Evolutionary conservation across 306 rosid species (phyloP).

Genomic region (Glycine tomentella): DNA sequence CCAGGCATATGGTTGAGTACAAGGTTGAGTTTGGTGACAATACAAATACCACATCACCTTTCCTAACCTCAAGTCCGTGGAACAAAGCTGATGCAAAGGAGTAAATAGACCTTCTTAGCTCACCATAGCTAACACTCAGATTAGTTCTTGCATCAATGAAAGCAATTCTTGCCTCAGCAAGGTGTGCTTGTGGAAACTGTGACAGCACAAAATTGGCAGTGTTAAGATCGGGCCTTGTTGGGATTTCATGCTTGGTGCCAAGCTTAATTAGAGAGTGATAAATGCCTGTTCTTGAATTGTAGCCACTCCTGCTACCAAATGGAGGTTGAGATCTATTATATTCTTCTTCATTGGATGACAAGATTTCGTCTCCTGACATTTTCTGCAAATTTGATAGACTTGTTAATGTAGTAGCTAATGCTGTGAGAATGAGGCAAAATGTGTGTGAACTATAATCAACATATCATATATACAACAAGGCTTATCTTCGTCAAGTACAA

Average conservation of each 20-base stretch:
- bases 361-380: slow-evolving; percentile 60
- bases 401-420: slow-evolving; percentile 5
- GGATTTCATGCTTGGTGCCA: slow-evolving; percentile 50
- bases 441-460: slow-evolving; percentile 26
- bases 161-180: slow-evolving; percentile 67
- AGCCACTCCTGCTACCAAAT: slow-evolving; percentile 53
- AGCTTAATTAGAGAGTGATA: slow-evolving; percentile 62
- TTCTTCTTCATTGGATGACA: slow-evolving; percentile 50
- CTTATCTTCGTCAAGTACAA: slow-evolving; percentile 42
- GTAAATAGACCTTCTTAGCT: slow-evolving; percentile 59
- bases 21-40: slow-evolving; percentile 73
- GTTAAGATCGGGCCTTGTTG: slow-evolving; percentile 60
- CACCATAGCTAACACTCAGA: slow-evolving; percentile 61
- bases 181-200: slow-evolving; percentile 64
- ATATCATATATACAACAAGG: slow-evolving; percentile 19
- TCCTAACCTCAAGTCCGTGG: slow-evolving; percentile 69
- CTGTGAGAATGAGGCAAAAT: slow-evolving; percentile 24
- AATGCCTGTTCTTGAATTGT: slow-evolving; percentile 64
- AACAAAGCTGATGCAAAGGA: slow-evolving; percentile 75
- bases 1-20: slow-evolving; percentile 74
- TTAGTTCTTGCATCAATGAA: slow-evolving; percentile 65
- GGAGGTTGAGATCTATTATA: slow-evolving; percentile 18
- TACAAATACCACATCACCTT: slow-evolving; percentile 79
- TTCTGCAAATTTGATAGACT: slow-evolving; percentile 21
- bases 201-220: slow-evolving; percentile 70